Evolutionary conservation across 148 eudicot species (phyloP).

Genomic region (Dianthus caryophyllus): DNA sequence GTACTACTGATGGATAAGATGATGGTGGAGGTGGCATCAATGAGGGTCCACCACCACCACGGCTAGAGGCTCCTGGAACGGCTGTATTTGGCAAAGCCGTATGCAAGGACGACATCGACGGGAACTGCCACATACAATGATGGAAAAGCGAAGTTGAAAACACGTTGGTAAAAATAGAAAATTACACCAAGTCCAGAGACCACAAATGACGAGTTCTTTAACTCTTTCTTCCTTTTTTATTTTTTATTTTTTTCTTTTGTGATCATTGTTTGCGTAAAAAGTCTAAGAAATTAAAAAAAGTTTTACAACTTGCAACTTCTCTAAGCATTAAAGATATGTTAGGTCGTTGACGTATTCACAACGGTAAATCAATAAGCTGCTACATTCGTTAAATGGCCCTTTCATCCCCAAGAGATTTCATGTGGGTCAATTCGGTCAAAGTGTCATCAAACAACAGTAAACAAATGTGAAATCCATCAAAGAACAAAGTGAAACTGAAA

Average conservation of each 20-base stretch:
- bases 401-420: background rate
- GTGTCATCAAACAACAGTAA: background rate
- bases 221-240: no score
- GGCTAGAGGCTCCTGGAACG: constrained; percentile 47
- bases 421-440: background rate
- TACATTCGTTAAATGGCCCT: background rate
- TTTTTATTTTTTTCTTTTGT: no score
- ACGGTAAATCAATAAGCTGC: no score
- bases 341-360: background rate
- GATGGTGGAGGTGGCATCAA: constrained; percentile 44
- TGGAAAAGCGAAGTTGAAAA: constrained; percentile 8
- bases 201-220: no score
- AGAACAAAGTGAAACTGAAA: background rate
- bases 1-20: constrained; percentile 43
- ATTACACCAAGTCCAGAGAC: background rate
- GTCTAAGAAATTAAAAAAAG: background rate
- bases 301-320: background rate
- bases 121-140: constrained; percentile 52
- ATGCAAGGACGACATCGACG: constrained; percentile 75
- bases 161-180: background rate
- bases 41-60: constrained; percentile 36
- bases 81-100: constrained; percentile 56
- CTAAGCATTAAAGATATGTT: background rate
- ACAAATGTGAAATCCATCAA: background rate
- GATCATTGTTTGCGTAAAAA: background rate